Conservation (phyloP, 2,329 filamentous ascomycete species). For the Sphaceloma murrayae region DNA sequence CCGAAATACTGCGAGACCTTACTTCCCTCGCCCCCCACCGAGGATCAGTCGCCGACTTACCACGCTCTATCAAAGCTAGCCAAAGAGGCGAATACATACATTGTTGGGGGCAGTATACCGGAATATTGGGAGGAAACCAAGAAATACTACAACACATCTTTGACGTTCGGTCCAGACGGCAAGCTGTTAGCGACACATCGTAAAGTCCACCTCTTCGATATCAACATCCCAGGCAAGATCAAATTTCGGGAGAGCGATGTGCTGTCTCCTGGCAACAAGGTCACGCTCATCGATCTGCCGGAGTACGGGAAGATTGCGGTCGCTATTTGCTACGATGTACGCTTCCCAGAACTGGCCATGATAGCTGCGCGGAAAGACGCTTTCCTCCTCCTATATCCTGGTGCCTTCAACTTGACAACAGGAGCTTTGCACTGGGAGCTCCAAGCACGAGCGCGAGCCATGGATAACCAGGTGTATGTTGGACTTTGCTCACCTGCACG, state of each 20-base stretch:
- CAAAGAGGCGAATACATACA: slow-evolving; percentile 64
- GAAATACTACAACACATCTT: slow-evolving; percentile 80
- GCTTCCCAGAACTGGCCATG: slow-evolving; percentile 87
- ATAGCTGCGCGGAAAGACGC: slow-evolving; percentile 78
- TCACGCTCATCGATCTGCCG: slow-evolving; percentile 78
- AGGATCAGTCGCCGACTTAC: slow-evolving; percentile 67
- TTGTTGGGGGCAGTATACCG: slow-evolving; percentile 87
- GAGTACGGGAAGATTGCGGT: slow-evolving; percentile 81
- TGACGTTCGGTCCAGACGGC: slow-evolving; percentile 72
- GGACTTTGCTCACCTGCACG: slow-evolving; percentile 85
- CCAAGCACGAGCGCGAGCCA: slow-evolving; percentile 68
- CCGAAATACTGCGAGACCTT: slow-evolving; percentile 84
- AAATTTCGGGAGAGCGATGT: slow-evolving; percentile 85
- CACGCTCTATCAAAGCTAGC: slow-evolving; percentile 76
- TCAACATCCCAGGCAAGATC: slow-evolving; percentile 93
- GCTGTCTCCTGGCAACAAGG: slow-evolving; percentile 69
- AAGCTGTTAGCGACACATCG: slow-evolving; percentile 77
- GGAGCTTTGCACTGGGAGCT: slow-evolving; percentile 87
- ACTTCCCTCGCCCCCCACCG: slow-evolving; percentile 62
- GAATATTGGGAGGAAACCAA: slow-evolving; percentile 60
- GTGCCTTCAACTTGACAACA: slow-evolving; percentile 94
- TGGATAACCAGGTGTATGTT: slow-evolving; percentile 93
- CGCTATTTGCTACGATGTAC: slow-evolving; percentile 95
- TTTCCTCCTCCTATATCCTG: slow-evolving; percentile 84
- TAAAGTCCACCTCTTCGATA: slow-evolving; percentile 95